Evolutionary conservation across 495 filamentous ascomycete species (phyloP).

Genomic region (Penicillium canescens): DNA sequence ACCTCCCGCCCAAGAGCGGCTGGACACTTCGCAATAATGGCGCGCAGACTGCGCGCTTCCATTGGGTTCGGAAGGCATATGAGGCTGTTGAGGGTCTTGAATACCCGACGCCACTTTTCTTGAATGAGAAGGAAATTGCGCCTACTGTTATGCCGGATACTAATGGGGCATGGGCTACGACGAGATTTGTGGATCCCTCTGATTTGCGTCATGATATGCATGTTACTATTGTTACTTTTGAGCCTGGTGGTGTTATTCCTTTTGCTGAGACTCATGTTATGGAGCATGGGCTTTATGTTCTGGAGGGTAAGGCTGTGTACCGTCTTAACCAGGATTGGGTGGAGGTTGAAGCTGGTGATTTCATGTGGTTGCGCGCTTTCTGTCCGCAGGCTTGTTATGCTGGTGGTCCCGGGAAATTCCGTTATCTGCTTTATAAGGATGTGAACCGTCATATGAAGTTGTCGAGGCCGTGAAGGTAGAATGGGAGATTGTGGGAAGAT

Average conservation of each 20-base stretch:
- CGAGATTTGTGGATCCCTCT: slow-evolving; percentile 24
- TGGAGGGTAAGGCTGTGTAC: slow-evolving; percentile 32
- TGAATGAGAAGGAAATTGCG: slow-evolving; percentile 26
- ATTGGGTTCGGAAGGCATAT: slow-evolving; percentile 29
- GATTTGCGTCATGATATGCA: slow-evolving; percentile 34
- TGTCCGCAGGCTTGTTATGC: slow-evolving; percentile 34
- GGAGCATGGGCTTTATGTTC: slow-evolving; percentile 28
- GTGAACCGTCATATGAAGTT: slow-evolving; percentile 35
- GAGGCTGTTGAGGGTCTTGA: slow-evolving; percentile 24
- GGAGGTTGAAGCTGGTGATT: slow-evolving; percentile 32
- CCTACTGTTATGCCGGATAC: slow-evolving; percentile 24
- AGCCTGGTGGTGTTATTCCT: slow-evolving; percentile 26
- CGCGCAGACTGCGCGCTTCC: slow-evolving; percentile 23
- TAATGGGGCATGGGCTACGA: slow-evolving; percentile 27
- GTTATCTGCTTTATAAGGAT: slow-evolving; percentile 33
- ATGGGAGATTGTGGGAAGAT: no score
- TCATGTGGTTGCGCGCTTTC: slow-evolving; percentile 35
- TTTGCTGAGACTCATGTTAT: slow-evolving; percentile 30
- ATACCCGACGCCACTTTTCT: slow-evolving; percentile 21
- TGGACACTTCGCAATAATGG: slow-evolving; percentile 25
- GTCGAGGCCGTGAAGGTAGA: slow-evolving; percentile 6
- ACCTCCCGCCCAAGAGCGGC: slow-evolving; percentile 23
- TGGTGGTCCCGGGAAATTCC: slow-evolving; percentile 33
- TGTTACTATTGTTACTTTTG: slow-evolving; percentile 27
- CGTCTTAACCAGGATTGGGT: slow-evolving; percentile 34